Conservation (phyloP, 2,329 filamentous ascomycete genomes). For the Trichoderma atrobrunneum region DNA sequence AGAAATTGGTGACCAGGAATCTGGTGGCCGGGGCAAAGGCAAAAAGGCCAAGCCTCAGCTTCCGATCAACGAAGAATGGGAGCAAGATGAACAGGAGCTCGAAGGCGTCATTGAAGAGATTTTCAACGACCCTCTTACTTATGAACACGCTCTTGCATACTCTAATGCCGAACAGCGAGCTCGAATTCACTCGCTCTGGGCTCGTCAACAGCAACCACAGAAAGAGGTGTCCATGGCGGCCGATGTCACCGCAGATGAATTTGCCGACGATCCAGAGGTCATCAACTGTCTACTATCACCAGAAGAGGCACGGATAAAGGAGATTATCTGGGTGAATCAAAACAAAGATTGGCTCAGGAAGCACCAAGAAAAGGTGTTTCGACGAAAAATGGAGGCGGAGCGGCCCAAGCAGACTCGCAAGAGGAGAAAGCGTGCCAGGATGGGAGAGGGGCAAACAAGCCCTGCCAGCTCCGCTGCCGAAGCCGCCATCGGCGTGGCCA, state of each 20-base stretch:
- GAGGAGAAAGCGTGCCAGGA: constrained; percentile 53
- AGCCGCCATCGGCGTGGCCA: constrained; percentile 65
- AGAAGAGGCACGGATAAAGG: constrained; percentile 76
- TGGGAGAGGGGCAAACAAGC: constrained; percentile 63
- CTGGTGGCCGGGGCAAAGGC: constrained; percentile 25
- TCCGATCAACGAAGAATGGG: constrained; percentile 61
- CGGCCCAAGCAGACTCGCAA: constrained; percentile 57
- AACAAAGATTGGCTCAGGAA: constrained; percentile 91
- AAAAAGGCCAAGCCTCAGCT: constrained; percentile 42
- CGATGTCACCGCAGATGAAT: constrained; percentile 75
- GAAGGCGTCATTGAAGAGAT: constrained; percentile 70
- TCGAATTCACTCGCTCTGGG: constrained; percentile 51
- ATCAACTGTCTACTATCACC: constrained; percentile 71
- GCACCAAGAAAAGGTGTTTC: constrained; percentile 79
- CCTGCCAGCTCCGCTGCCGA: constrained; percentile 67
- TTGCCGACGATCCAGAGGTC: constrained; percentile 87
- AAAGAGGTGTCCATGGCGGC: constrained; percentile 56
- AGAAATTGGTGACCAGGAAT: constrained; percentile 25
- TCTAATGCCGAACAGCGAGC: constrained; percentile 57
- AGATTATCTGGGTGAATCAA: constrained; percentile 89
- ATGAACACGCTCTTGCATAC: constrained; percentile 56
- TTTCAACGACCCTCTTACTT: constrained; percentile 59
- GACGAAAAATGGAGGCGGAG: constrained; percentile 62
- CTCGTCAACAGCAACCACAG: constrained; percentile 46
- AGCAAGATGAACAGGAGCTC: constrained; percentile 60